Evolutionary conservation across 75 land plant species (phyloP), one percentile per base, ranked within the genome.

Genomic region (Pseudotsuga menziesii): DNA sequence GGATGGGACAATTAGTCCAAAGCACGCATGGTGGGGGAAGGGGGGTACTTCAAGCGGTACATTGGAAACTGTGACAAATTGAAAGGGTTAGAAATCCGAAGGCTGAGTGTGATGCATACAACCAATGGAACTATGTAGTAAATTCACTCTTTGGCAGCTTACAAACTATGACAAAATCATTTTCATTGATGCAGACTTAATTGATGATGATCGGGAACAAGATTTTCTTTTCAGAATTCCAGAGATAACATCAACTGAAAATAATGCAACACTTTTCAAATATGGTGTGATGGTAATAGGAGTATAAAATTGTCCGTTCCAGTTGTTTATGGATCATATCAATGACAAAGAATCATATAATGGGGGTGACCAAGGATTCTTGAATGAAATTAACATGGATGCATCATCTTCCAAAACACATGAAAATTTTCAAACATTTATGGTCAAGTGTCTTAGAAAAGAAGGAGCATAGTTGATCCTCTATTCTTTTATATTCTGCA

Each of bases 101-200:
- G 61, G 95, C 95, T 4, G 90, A 90, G 58, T 82, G 48, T 6
- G 95, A 89, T 32, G 83, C 88, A 12, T 94, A 92, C 78, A 94
- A 94, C 61, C 91, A 92, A 67, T 94, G 95, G 95, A 94, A 94
- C 79, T 92, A 94, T 92, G 92, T 61, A 83, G 94, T 82, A 91
- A 91, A 59, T 91, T 91, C 63, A 77, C 89, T 8, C 85, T 91
- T 4, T 91, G 91, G 94, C 94, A 91, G 76, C 78, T 91, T 22
- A 87, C 88, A 26, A 84, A 86, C 41, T 89, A 91, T 72, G 85
- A 84, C 83, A 89, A 89, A 77, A 84, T 91, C 27, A 89, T 89
- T 26, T 91, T 88, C 44, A 87, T 89, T 60, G 94, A 91, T 78
- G 89, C 89, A 15, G 94, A 89, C 81, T 27, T 85, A 62, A 84